These are phyloP conservation scores for Thelonectria olida DNA, from an alignment of 2,329 filamentous ascomycete genomes.

Conservation along the genomic window DNA sequence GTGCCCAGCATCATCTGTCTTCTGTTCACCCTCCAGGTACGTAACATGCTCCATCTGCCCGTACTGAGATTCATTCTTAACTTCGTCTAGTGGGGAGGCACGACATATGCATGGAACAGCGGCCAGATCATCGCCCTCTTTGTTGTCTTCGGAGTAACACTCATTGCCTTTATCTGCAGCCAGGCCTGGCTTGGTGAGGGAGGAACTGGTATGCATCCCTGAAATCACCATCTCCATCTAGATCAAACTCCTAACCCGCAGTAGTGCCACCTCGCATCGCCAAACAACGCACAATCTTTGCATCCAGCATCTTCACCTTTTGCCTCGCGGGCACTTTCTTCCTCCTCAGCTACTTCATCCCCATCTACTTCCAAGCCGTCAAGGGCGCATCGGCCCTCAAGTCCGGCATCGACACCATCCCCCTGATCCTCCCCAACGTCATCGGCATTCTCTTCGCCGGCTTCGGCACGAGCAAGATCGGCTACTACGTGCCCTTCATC, in stretches of 20 bases:
- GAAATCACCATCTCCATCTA: background rate
- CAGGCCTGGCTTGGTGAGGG: slow-evolving; percentile 3
- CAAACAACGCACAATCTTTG: background rate
- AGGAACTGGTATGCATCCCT: background rate
- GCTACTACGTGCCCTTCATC: slow-evolving; percentile 55
- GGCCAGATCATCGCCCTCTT: background rate
- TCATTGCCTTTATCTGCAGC: slow-evolving; percentile 2
- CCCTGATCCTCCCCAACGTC: slow-evolving; percentile 42
- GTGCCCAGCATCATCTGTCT: background rate
- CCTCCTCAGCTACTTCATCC: slow-evolving; percentile 51
- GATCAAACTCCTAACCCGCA: background rate
- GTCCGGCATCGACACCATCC: slow-evolving; percentile 39
- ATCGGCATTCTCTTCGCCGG: slow-evolving; percentile 40
- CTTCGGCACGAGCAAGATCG: slow-evolving; percentile 40
- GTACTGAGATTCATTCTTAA: background rate
- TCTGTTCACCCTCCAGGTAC: background rate
- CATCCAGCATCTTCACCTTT: slow-evolving; percentile 2
- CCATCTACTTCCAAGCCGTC: slow-evolving; percentile 61
- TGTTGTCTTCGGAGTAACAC: background rate
- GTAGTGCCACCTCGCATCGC: background rate
- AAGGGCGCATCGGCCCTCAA: slow-evolving; percentile 39
- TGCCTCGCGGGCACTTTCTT: slow-evolving; percentile 1
- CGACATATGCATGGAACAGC: background rate
- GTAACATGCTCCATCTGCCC: background rate
- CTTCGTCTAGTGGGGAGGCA: slow-evolving; percentile 9